Percentiles rank a stretch among this genome's conserved stretches.
These are phyloP conservation scores for Didymella glomerata DNA, from an alignment of 2,329 filamentous ascomycete species.

Conservation along the genomic window DNA sequence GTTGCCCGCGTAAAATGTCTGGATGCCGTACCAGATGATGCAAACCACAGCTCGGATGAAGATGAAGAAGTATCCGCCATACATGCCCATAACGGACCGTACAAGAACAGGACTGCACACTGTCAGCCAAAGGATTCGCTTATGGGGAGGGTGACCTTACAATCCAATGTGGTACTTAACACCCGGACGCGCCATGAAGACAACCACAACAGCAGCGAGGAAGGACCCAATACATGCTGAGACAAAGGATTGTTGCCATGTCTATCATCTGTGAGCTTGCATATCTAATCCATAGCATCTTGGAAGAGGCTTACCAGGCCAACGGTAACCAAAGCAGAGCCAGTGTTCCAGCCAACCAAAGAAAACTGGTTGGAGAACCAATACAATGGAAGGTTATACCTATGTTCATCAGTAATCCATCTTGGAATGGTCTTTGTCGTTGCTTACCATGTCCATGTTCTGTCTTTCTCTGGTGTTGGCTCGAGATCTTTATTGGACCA, in stretches of 20 bases:
- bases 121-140: constrained; percentile 1
- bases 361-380: constrained; percentile 37
- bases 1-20: constrained; percentile 38
- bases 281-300: background rate
- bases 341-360: constrained; percentile 33
- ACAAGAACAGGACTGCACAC: constrained; percentile 24
- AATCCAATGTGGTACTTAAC: constrained; percentile 37
- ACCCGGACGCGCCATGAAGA: constrained; percentile 36
- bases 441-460: constrained; percentile 38
- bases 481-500: constrained; percentile 41
- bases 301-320: constrained; percentile 19
- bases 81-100: constrained; percentile 43
- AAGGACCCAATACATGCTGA: constrained; percentile 35
- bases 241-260: constrained; percentile 37
- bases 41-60: constrained; percentile 50
- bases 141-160: background rate
- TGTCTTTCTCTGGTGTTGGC: constrained; percentile 32
- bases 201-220: constrained; percentile 33
- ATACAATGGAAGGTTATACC: constrained; percentile 35
- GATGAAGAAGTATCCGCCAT: constrained; percentile 53
- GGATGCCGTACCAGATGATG: constrained; percentile 52
- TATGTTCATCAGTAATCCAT: background rate
- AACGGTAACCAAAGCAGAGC: constrained; percentile 29
- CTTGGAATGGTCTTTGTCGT: too few species aligned
- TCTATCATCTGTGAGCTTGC: constrained; percentile 22